phyloP scores from a whole-genome alignment of 2,329 filamentous ascomycete genomes.

The Zopfia rhizophila region DNA sequence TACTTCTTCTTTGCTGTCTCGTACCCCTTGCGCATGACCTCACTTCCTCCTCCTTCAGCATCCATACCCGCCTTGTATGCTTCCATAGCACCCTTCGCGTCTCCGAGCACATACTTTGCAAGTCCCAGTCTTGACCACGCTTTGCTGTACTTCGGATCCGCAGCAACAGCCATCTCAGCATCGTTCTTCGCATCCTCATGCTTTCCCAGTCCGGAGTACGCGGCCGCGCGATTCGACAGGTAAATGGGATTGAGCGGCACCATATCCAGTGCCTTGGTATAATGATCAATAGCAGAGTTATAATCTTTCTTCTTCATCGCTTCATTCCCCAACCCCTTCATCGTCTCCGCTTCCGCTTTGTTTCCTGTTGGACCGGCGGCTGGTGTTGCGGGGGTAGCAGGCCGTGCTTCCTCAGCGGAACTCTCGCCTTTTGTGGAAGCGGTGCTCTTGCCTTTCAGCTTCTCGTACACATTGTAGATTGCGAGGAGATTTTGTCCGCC shows the following conservation, averaged over 20 bases:
- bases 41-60: constrained; percentile 91
- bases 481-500: constrained; percentile 87
- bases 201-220: constrained; percentile 84
- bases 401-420: constrained; percentile 54
- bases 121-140: constrained; percentile 95
- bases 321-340: constrained; percentile 92
- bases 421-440: constrained; percentile 56
- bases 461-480: constrained; percentile 97
- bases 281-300: constrained; percentile 80
- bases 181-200: constrained; percentile 86
- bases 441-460: constrained; percentile 76
- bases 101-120: constrained; percentile 89
- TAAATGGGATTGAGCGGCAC: constrained; percentile 92
- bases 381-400: constrained; percentile 51
- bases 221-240: constrained; percentile 96
- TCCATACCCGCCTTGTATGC: constrained; percentile 94
- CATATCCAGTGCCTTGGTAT: constrained; percentile 85
- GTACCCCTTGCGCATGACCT: constrained; percentile 96
- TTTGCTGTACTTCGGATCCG: constrained; percentile 95
- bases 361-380: constrained; percentile 48
- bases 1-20: constrained; percentile 92
- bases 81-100: constrained; percentile 91
- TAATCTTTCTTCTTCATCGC: constrained; percentile 98
- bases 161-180: constrained; percentile 86
- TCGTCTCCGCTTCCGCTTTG: constrained; percentile 84